These are phyloP conservation scores for Leccinum sublutescens DNA, from an alignment of 768 basidiomycete species.

Conservation along the genomic window DNA sequence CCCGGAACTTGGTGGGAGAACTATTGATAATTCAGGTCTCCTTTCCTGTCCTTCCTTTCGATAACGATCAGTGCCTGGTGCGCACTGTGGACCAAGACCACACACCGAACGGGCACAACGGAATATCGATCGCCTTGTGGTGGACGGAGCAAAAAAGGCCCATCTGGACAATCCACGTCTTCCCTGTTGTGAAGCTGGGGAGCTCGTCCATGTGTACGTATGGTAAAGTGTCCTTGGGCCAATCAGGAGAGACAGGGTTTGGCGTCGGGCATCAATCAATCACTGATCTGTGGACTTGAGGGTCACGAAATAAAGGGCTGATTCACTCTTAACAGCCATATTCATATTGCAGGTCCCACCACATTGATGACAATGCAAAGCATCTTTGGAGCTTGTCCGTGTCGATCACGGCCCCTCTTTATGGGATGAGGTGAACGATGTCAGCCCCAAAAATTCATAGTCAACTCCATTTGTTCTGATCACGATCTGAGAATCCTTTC, in stretches of 20 bases:
- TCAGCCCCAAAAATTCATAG: neutral
- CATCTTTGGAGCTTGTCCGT: neutral
- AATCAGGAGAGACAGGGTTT: neutral
- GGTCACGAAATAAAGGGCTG: neutral
- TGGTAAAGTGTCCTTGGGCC: neutral
- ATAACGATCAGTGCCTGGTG: slow-evolving; percentile 10
- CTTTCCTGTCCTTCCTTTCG: neutral
- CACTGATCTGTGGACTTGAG: neutral
- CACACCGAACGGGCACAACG: neutral
- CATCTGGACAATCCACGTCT: neutral
- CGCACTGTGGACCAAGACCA: neutral
- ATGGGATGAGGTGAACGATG: neutral
- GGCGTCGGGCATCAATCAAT: neutral
- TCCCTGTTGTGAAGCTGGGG: neutral
- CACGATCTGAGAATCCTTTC: neutral
- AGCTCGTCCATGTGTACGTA: neutral
- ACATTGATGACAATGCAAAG: neutral
- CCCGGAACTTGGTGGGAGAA: neutral
- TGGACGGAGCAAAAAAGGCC: neutral
- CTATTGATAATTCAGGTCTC: neutral
- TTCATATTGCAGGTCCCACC: neutral
- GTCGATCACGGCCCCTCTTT: neutral
- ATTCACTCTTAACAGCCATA: neutral
- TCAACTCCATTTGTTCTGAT: neutral
- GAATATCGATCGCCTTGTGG: neutral